phyloP scores from a whole-genome alignment of 352 stramenopile genomes.

The Pythium aristosporum region DNA sequence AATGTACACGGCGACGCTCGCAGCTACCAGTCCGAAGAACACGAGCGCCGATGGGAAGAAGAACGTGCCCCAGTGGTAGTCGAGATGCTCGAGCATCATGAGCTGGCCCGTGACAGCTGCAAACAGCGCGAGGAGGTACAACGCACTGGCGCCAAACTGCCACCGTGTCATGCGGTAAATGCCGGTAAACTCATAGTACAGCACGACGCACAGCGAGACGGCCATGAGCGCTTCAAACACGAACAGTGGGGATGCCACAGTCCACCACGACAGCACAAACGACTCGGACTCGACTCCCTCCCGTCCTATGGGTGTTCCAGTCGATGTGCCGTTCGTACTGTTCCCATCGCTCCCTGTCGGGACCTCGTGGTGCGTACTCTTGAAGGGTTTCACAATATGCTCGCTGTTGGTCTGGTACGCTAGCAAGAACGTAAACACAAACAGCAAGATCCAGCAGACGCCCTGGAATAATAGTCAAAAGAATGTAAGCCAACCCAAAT shows the following conservation, averaged over 20 bases:
- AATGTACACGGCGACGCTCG: conserved; percentile 78
- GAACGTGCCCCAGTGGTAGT: conserved; percentile 72
- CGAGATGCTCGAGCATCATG: conserved; percentile 73
- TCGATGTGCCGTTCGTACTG: neutral
- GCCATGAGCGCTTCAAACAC: conserved; percentile 64
- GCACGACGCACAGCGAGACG: conserved; percentile 49
- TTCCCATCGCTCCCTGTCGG: neutral
- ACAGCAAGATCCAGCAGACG: conserved; percentile 73
- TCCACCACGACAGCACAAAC: conserved; percentile 70
- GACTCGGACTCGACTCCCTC: neutral
- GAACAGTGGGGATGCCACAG: conserved; percentile 67
- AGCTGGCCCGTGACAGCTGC: conserved; percentile 60
- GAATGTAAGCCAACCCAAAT: neutral
- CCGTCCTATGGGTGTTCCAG: neutral
- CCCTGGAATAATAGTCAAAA: conserved; percentile 38
- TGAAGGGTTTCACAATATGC: conserved; percentile 19
- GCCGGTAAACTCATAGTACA: conserved; percentile 78
- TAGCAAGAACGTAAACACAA: conserved; percentile 78
- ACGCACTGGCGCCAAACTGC: conserved; percentile 68
- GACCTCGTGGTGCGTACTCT: neutral
- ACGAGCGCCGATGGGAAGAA: conserved; percentile 74
- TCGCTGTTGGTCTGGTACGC: conserved; percentile 73
- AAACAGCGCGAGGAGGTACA: conserved; percentile 72
- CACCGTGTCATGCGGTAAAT: conserved; percentile 74
- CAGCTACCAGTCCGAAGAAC: conserved; percentile 74